Percentiles rank a stretch among this genome's conserved stretches.
Conservation (phyloP, 2,329 filamentous ascomycete genomes). For the Endothia cerciana region DNA sequence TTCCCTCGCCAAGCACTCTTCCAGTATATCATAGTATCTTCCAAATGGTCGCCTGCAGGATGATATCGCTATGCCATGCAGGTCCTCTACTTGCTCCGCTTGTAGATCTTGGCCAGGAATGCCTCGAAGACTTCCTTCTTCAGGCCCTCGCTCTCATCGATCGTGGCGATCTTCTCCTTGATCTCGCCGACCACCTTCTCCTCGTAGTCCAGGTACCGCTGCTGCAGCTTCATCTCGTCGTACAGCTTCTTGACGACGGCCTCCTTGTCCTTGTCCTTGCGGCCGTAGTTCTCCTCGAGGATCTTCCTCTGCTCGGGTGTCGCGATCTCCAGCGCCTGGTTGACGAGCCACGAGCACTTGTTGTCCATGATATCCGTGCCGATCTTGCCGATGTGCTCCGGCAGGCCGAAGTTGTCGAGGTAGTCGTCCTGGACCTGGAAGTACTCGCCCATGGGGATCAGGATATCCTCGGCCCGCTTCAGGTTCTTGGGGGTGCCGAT, state of each 20-base stretch:
- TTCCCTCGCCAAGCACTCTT: background rate
- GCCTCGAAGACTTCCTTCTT: constrained; percentile 89
- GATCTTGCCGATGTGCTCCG: constrained; percentile 94
- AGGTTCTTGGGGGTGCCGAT: constrained; percentile 88
- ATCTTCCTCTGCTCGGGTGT: constrained; percentile 85
- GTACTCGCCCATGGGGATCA: constrained; percentile 97
- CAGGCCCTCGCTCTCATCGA: constrained; percentile 86
- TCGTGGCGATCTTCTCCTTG: constrained; percentile 70
- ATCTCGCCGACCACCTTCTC: constrained; percentile 84
- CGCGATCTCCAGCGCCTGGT: constrained; percentile 82
- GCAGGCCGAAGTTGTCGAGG: constrained; percentile 95
- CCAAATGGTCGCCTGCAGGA: background rate
- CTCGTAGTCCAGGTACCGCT: constrained; percentile 86
- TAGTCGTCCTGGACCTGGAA: constrained; percentile 99
- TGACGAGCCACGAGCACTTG: constrained; percentile 99
- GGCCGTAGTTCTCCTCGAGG: constrained; percentile 91
- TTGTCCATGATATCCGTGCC: constrained; percentile 99
- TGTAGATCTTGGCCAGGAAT: constrained; percentile 97
- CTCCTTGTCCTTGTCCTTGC: constrained; percentile 84
- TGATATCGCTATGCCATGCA: background rate
- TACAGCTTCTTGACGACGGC: constrained; percentile 86
- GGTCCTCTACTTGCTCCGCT: constrained; percentile 79
- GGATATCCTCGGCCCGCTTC: constrained; percentile 84
- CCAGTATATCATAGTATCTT: constrained; percentile 21
- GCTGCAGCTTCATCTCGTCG: constrained; percentile 81